phyloP scores from a whole-genome alignment of 106 monocot species.

The Gastrodia elata region DNA sequence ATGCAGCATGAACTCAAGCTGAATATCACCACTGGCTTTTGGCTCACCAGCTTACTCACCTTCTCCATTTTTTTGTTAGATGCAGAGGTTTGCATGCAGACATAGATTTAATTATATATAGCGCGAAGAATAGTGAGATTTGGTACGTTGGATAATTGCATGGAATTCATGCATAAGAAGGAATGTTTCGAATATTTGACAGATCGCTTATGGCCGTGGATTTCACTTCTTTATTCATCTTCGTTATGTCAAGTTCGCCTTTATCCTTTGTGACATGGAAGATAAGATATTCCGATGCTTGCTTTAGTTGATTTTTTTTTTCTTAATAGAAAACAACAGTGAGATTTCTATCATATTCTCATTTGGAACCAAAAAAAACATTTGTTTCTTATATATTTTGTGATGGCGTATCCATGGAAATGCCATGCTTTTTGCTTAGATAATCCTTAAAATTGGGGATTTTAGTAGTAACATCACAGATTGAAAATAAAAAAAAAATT shows the following conservation, averaged over 20 bases:
- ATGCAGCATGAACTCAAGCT: slow-evolving; percentile 48
- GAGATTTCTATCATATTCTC: too few relatives aligned
- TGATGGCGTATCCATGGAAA: too few relatives aligned
- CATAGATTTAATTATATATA: background rate
- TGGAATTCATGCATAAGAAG: background rate
- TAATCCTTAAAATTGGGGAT: too few relatives aligned
- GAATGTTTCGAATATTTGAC: background rate
- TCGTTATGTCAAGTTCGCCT: background rate
- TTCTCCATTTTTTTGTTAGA: slow-evolving; percentile 17
- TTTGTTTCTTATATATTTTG: too few relatives aligned
- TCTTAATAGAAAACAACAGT: too few relatives aligned
- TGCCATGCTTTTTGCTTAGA: too few relatives aligned
- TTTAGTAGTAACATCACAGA: too few relatives aligned
- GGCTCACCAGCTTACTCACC: slow-evolving; percentile 26
- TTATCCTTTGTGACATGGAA: background rate
- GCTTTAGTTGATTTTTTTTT: background rate
- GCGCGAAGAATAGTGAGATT: background rate
- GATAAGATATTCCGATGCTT: slow-evolving; percentile 1
- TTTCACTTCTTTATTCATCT: background rate
- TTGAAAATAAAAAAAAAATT: too few relatives aligned
- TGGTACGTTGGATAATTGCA: background rate
- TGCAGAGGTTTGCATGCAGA: background rate
- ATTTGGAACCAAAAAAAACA: too few relatives aligned
- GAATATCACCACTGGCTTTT: slow-evolving; percentile 43
- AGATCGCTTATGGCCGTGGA: background rate